A percentile compares a stretch with the other conserved stretches of the same genome.
Evolutionary conservation across 192 early-diverging fungal genomes (phyloP).

Genomic region (Entomortierella chlamydospora): DNA sequence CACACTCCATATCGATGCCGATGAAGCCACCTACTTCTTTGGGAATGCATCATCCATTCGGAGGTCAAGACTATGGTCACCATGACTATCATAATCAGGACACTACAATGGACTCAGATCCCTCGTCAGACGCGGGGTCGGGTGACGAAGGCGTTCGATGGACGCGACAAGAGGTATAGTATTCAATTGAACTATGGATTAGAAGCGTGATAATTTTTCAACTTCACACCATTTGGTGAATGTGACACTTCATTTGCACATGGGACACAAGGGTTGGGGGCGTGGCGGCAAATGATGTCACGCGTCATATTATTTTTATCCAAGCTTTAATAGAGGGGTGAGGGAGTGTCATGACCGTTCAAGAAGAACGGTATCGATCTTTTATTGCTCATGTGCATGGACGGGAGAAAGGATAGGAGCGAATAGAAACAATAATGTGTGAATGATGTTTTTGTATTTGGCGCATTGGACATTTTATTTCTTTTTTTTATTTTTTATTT

Average conservation of each 20-base stretch:
- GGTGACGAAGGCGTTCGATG: conserved; percentile 34
- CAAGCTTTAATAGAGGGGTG: neutral
- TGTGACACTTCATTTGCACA: neutral
- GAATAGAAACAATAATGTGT: neutral
- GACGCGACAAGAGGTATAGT: conserved; percentile 49
- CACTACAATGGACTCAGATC: conserved; percentile 41
- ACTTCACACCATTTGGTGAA: neutral
- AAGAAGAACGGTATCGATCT: neutral
- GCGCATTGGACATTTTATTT: neutral
- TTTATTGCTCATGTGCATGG: neutral
- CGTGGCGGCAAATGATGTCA: neutral
- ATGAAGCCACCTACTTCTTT: conserved; percentile 14
- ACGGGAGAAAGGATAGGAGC: neutral
- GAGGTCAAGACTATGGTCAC: neutral
- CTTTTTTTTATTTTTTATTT: neutral
- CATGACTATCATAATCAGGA: conserved; percentile 2
- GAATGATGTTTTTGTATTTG: neutral
- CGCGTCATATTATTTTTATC: neutral
- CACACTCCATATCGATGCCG: conserved; percentile 22
- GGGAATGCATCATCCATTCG: conserved; percentile 1
- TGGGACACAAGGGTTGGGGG: neutral
- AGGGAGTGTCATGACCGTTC: conserved; percentile 8
- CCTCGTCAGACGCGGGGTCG: conserved; percentile 27
- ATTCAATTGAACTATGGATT: neutral
- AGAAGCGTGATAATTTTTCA: conserved; percentile 3